phyloP scores from a whole-genome alignment of 208 protist species.

The Trypanosoma boissoni region DNA sequence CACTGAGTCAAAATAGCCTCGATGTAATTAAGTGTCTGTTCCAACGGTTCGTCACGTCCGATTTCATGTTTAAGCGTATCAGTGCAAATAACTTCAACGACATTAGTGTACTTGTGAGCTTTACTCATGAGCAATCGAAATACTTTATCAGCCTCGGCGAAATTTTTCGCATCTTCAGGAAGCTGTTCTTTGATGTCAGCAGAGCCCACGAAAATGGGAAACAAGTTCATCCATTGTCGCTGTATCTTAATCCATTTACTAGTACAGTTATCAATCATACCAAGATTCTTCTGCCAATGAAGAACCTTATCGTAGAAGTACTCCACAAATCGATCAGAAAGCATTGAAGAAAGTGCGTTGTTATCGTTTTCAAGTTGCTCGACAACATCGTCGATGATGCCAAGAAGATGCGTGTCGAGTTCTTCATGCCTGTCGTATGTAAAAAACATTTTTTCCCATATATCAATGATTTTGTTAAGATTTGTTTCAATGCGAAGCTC shows the following conservation, averaged over 20 bases:
- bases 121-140: conserved; percentile 92
- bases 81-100: conserved; percentile 89
- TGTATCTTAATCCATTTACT: conserved; percentile 96
- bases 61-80: conserved; percentile 82
- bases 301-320: conserved; percentile 96
- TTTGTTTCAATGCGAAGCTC: conserved; percentile 97
- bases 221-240: conserved; percentile 96
- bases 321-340: conserved; percentile 94
- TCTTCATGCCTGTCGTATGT: conserved; percentile 85
- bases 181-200: conserved; percentile 97
- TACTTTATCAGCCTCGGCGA: conserved; percentile 89
- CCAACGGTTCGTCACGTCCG: conserved; percentile 83
- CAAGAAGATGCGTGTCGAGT: conserved; percentile 90
- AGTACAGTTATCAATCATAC: conserved; percentile 95
- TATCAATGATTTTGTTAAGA: conserved; percentile 94
- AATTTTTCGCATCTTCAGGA: conserved; percentile 95
- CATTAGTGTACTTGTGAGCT: conserved; percentile 88
- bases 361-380: conserved; percentile 95
- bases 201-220: conserved; percentile 97
- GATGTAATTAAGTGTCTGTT: conserved; percentile 90
- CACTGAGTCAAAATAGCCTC: conserved; percentile 93
- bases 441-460: conserved; percentile 94
- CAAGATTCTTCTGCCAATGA: conserved; percentile 95
- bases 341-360: conserved; percentile 95
- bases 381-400: conserved; percentile 92